Conservation (phyloP, 768 basidiomycete genomes). For the Mycena capillaripes region DNA sequence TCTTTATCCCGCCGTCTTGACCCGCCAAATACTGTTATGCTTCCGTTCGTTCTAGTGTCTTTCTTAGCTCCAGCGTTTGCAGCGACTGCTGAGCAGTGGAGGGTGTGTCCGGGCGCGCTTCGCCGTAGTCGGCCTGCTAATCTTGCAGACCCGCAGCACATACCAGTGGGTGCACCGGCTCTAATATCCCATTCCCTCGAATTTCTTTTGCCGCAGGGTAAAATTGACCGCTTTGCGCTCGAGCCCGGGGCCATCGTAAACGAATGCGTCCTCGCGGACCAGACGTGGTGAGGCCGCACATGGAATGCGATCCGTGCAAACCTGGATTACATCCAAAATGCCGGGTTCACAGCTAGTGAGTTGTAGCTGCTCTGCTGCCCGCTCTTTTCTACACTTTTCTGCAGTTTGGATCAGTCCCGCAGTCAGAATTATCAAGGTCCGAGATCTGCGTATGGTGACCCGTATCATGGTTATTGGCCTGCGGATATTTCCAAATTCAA, state of each 20-base stretch:
- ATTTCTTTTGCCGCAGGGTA: conserved; percentile 55
- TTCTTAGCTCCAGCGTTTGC: conserved; percentile 54
- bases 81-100: conserved; percentile 82
- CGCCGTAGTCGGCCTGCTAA: too few relatives aligned
- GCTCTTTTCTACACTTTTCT: background rate
- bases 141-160: conserved; percentile 68
- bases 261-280: conserved; percentile 69
- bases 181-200: background rate
- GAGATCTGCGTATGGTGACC: conserved; percentile 79
- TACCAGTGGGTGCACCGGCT: conserved; percentile 70
- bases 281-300: conserved; percentile 90
- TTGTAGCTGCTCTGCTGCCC: background rate
- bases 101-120: conserved; percentile 44
- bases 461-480: conserved; percentile 92
- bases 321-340: conserved; percentile 88
- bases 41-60: conserved; percentile 43
- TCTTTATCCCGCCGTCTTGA: conserved; percentile 27
- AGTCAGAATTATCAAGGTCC: conserved; percentile 84
- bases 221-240: conserved; percentile 83
- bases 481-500: conserved; percentile 75
- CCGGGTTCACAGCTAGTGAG: conserved; percentile 83
- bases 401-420: conserved; percentile 87
- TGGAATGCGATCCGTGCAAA: conserved; percentile 79
- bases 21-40: conserved; percentile 38
- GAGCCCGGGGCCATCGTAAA: conserved; percentile 64